Percentiles rank a stretch among this genome's conserved stretches.
Evolutionary conservation across 73 alveolate genomes (phyloP).

Genomic region (Diophrys appendiculata): DNA sequence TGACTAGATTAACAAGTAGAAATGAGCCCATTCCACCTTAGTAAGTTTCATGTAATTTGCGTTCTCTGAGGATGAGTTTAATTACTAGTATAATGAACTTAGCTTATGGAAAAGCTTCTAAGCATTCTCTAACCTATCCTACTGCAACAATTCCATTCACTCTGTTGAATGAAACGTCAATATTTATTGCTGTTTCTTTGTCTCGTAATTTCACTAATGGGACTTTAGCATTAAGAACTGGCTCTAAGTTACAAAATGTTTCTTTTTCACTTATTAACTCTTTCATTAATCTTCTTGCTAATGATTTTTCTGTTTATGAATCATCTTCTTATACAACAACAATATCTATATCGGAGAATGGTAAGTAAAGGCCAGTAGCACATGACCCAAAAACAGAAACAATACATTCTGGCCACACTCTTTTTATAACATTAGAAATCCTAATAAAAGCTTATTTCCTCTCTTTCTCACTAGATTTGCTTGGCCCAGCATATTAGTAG

Average conservation of each 20-base stretch:
- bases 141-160: slow-evolving; percentile 84
- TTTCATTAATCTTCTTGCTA: no score
- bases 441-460: slow-evolving; percentile 66
- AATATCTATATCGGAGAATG: slow-evolving; percentile 26
- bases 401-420: not conserved
- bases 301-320: no score
- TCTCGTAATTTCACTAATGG: slow-evolving; percentile 91
- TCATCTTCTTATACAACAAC: slow-evolving; percentile 26
- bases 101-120: slow-evolving; percentile 81
- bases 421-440: slow-evolving; percentile 59
- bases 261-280: slow-evolving; percentile 28
- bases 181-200: slow-evolving; percentile 63
- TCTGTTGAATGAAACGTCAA: slow-evolving; percentile 90
- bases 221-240: slow-evolving; percentile 83
- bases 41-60: slow-evolving; percentile 90
- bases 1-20: slow-evolving; percentile 77
- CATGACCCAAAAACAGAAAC: slow-evolving; percentile 23
- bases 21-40: slow-evolving; percentile 97
- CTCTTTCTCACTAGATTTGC: slow-evolving; percentile 65
- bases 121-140: slow-evolving; percentile 68
- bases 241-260: not conserved
- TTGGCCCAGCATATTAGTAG: slow-evolving; percentile 81
- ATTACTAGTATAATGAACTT: slow-evolving; percentile 75
- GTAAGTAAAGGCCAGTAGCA: slow-evolving; percentile 26
- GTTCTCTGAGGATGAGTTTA: slow-evolving; percentile 85